Evolutionary conservation across 441 rosid genomes (phyloP).

Genomic region (Aleurites moluccanus): DNA sequence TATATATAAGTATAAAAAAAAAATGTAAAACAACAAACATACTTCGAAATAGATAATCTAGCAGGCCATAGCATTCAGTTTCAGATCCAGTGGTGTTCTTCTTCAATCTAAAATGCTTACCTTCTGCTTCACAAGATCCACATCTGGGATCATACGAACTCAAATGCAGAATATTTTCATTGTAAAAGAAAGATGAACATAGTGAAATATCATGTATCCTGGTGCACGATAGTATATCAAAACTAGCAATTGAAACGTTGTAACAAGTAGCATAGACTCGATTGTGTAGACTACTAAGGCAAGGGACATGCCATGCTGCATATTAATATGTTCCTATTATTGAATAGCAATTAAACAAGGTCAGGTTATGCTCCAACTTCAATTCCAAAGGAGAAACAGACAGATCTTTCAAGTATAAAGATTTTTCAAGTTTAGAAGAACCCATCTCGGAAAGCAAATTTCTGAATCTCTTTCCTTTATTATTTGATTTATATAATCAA

Average conservation of each 20-base stretch:
- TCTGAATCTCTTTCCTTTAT: neutral
- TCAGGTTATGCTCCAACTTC: neutral
- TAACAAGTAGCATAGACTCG: neutral
- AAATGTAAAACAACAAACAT: no score
- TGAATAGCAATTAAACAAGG: neutral
- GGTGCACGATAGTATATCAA: neutral
- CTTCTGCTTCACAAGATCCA: neutral
- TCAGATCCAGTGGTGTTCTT: neutral
- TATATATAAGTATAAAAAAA: no score
- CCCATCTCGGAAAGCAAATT: neutral
- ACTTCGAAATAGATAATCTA: no score
- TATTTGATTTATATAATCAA: neutral
- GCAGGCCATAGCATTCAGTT: conserved; percentile 4
- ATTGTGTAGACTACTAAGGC: neutral
- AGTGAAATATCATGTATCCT: neutral
- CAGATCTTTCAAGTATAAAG: neutral
- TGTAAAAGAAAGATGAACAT: neutral
- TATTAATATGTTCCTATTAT: neutral
- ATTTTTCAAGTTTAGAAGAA: neutral
- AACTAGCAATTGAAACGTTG: neutral
- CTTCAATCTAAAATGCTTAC: neutral
- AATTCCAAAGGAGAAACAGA: neutral
- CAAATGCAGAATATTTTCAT: neutral
- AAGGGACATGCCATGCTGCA: neutral
- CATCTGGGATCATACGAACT: neutral